Evolutionary conservation across 805 yeast species (phyloP), one percentile per base, ranked within the genome.

Genomic region (Wickerhamiella nectarea): DNA sequence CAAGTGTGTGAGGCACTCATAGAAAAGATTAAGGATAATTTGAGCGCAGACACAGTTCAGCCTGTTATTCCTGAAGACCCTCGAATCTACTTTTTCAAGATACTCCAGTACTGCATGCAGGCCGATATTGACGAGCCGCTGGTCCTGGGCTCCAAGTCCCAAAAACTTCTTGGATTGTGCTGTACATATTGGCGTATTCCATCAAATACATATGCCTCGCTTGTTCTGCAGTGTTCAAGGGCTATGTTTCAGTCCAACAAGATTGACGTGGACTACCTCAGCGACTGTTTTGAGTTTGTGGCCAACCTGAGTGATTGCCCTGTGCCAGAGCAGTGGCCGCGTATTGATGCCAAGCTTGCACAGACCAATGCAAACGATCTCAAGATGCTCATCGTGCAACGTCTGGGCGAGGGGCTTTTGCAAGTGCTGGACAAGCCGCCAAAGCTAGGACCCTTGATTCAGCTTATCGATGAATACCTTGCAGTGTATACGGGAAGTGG

Each of bases 181-280:
- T 62, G 74, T 6, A 66, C 63, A 34, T 64, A 72, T 43, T 81
- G 91, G 91, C 62, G 80, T 46, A 57, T 3, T 67, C 70, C 52
- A 52, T 41, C 43, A 18, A 35, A 40, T 11, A 39, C 46, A 3
- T 35, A 39, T 21, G 43, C 46, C n/a, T 34, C 40, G 29, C 22
- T 45, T 10, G 24, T 43, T 2, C 26, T 46, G 14, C 41, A 40
- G 4, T 18, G 35, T 8, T 38, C 26, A 1, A 26, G 21, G 2
- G 10, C 18, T 24, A 44, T 33, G n/a, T 44, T 24, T 25, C n/a
- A 26, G 7, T n/a, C 12, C 7, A 26, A 35, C 25, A 15, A 36
- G 3, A 15, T 34, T 10, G 12, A 12, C 15, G 34, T 38, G 17
- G 43, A 38, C 4, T 28, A 34, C 26, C 17, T 44, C 15, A n/a